phyloP scores from a whole-genome alignment of 2,329 filamentous ascomycete species.

The Dactylellina parvicollis region DNA sequence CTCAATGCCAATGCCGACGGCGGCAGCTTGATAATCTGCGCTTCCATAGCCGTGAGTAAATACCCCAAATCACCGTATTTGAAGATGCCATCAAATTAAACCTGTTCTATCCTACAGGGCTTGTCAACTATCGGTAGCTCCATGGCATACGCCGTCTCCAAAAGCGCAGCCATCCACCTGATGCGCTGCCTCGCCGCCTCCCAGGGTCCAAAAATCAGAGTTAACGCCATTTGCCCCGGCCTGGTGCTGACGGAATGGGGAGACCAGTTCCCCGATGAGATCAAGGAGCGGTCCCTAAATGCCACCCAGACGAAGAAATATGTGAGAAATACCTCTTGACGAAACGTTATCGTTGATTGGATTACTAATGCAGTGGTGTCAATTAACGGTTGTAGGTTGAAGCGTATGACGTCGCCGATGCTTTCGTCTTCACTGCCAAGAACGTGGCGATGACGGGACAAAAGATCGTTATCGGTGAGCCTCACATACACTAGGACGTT shows the following conservation, averaged over 20 bases:
- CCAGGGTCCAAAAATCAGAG: slow-evolving; percentile 70
- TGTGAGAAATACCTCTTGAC: slow-evolving; percentile 60
- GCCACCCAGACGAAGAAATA: slow-evolving; percentile 70
- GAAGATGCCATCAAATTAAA: slow-evolving; percentile 39
- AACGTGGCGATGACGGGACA: slow-evolving; percentile 60
- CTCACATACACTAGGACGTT: not conserved
- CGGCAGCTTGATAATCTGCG: slow-evolving; percentile 72
- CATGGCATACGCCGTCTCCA: slow-evolving; percentile 80
- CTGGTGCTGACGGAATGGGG: slow-evolving; percentile 77
- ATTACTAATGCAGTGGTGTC: not conserved
- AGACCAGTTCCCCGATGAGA: slow-evolving; percentile 68
- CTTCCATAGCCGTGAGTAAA: slow-evolving; percentile 66
- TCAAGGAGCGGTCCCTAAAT: slow-evolving; percentile 67
- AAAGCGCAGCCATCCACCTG: slow-evolving; percentile 76
- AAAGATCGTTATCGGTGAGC: slow-evolving; percentile 55
- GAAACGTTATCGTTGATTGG: not conserved
- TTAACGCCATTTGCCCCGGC: slow-evolving; percentile 73
- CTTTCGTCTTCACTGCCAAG: slow-evolving; percentile 67
- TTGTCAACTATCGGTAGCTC: slow-evolving; percentile 67
- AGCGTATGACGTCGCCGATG: slow-evolving; percentile 68
- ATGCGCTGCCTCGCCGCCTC: slow-evolving; percentile 73
- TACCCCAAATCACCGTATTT: slow-evolving; percentile 59
- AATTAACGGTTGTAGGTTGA: slow-evolving; percentile 52
- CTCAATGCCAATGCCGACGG: slow-evolving; percentile 72
- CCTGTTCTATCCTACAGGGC: slow-evolving; percentile 61